Conservation (phyloP, 305 asterid species). For the Vinca major region DNA sequence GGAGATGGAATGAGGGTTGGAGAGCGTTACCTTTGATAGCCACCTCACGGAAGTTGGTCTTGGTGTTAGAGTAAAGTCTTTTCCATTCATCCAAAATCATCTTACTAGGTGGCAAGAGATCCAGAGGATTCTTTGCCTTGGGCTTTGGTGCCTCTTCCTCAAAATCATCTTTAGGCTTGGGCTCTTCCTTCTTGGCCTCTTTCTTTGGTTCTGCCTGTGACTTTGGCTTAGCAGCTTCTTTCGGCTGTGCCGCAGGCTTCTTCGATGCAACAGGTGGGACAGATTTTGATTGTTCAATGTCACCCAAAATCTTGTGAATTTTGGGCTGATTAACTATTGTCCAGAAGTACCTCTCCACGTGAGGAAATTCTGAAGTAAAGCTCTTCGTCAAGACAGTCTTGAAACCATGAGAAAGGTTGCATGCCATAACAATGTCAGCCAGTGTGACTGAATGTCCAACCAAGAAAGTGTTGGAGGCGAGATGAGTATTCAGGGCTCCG, state of each 20-base stretch:
- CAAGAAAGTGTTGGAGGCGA: conserved; percentile 65
- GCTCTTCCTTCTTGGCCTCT: conserved; percentile 34
- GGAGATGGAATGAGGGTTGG: not conserved
- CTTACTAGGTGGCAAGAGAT: conserved; percentile 81
- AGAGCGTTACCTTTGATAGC: conserved; percentile 58
- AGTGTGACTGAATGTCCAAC: conserved; percentile 74
- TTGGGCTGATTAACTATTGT: conserved; percentile 78
- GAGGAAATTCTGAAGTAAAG: conserved; percentile 83
- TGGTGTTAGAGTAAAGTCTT: conserved; percentile 90
- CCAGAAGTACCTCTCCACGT: conserved; percentile 86
- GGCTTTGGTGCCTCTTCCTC: conserved; percentile 89
- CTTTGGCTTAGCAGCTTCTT: conserved; percentile 60
- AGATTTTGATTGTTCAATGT: conserved; percentile 43
- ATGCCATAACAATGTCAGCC: conserved; percentile 68
- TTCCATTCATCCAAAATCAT: conserved; percentile 96
- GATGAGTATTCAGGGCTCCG: conserved; percentile 62
- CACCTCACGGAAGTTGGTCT: conserved; percentile 86
- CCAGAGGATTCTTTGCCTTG: conserved; percentile 83
- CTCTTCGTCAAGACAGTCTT: conserved; percentile 45
- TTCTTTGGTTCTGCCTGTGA: conserved; percentile 48
- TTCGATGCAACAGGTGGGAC: conserved; percentile 55
- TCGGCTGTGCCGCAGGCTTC: conserved; percentile 56
- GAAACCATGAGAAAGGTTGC: conserved; percentile 46
- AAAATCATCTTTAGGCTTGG: conserved; percentile 32
- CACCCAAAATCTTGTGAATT: conserved; percentile 62